Conservation (phyloP, 768 basidiomycete genomes). For the Suillus plorans region DNA sequence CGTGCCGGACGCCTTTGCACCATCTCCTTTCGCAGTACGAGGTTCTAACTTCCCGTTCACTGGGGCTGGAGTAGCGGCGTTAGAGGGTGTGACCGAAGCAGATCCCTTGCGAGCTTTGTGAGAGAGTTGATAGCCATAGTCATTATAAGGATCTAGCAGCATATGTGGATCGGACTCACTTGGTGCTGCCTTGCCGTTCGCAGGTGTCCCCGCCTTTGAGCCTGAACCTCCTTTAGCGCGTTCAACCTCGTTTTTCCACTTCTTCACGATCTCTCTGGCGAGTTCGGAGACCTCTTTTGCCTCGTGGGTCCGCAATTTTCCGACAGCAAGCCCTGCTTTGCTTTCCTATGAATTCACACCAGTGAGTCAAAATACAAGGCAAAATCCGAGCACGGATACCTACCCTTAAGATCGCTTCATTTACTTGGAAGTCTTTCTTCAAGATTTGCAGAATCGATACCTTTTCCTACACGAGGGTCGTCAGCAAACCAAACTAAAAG, state of each 20-base stretch:
- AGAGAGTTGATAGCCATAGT: conserved; percentile 3
- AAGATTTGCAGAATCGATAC: conserved; percentile 57
- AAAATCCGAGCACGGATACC: conserved; percentile 32
- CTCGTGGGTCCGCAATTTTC: conserved; percentile 77
- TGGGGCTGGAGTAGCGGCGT: conserved; percentile 29
- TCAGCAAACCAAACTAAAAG: conserved; percentile 37
- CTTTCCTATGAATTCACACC: conserved; percentile 61
- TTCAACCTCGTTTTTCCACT: conserved; percentile 89
- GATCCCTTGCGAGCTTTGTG: conserved; percentile 31
- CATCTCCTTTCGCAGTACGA: conserved; percentile 72
- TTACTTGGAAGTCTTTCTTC: conserved; percentile 67
- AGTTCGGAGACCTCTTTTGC: conserved; percentile 74
- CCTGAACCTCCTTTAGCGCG: conserved; percentile 46
- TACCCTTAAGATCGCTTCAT: conserved; percentile 74
- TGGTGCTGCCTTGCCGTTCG: conserved; percentile 29
- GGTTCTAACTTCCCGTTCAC: conserved; percentile 34
- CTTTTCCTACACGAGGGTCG: conserved; percentile 50
- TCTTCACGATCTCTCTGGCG: conserved; percentile 89
- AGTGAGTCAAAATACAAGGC: neutral
- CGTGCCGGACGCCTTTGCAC: conserved; percentile 50
- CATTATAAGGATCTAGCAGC: neutral
- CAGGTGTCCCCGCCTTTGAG: conserved; percentile 10
- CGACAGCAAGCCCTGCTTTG: conserved; percentile 89
- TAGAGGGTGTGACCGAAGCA: conserved; percentile 41
- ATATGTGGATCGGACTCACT: conserved; percentile 34